phyloP scores from a whole-genome alignment of 2,329 filamentous ascomycete species.

The Sporothrix variecibatus region DNA sequence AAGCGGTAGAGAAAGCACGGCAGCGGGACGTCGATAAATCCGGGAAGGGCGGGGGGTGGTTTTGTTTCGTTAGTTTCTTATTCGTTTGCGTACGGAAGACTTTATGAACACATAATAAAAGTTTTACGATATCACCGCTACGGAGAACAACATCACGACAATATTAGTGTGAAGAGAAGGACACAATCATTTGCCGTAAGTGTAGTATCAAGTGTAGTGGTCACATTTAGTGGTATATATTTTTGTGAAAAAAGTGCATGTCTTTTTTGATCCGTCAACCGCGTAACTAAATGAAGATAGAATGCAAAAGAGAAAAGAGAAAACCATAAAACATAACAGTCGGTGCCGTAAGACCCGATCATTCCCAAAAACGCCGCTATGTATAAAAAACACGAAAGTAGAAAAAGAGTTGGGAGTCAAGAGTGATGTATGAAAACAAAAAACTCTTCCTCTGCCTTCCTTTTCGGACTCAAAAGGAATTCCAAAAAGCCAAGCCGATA shows the following conservation, averaged over 20 bases:
- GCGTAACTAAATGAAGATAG: constrained; percentile 9
- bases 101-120: background rate
- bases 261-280: constrained; percentile 25
- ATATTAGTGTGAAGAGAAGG: background rate
- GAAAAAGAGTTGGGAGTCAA: constrained; percentile 22
- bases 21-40: too few species aligned
- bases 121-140: background rate
- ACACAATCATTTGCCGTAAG: background rate
- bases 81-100: background rate
- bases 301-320: constrained; percentile 4
- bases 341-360: constrained; percentile 23
- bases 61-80: background rate
- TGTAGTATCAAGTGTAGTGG: too few species aligned
- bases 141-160: background rate
- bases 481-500: constrained; percentile 6
- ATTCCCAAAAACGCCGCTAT: constrained; percentile 28
- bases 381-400: constrained; percentile 14
- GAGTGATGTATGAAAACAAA: constrained; percentile 26
- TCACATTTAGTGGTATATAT: constrained; percentile 1
- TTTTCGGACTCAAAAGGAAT: constrained; percentile 10
- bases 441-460: background rate
- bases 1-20: constrained; percentile 57
- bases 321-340: constrained; percentile 25
- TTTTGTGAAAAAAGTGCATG: constrained; percentile 23
- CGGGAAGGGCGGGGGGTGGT: background rate